Evolutionary conservation across 768 basidiomycete species (phyloP), one percentile per base, ranked within the genome.

Genomic region (Xerocomus potaroensis): DNA sequence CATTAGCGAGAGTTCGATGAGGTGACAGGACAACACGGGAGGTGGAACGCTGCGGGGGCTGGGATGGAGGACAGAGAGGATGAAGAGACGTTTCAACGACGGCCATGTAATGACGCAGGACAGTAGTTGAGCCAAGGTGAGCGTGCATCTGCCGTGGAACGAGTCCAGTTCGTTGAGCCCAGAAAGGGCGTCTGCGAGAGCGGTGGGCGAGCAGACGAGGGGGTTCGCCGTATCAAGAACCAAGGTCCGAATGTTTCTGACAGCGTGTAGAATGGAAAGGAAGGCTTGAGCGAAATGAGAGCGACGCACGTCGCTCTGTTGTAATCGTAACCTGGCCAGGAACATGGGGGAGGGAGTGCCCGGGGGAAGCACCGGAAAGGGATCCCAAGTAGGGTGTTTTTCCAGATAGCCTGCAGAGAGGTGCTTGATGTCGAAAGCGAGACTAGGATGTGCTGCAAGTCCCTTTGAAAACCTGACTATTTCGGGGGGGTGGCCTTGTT

Each of bases 381-480:
- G 22, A 14, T 49, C 22, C 51, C 47, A 55, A n/a, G 19, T 12
- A 7, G 33, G 29, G n/a, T 54, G 47, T 14, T 18, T 43, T 24
- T 40, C 38, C 7, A 55, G 29, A 35, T 51, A 55, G 15, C 39
- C 1, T 5, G 22, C 31, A 3, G 45, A 55, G 45, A 56, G 42
- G 19, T 38, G 24, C 22, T 42, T 55, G 45, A 55, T 51, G 16
- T 7, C 33, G 22, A 50, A 41, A 9, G 27, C 23, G 5, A 47
- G 48, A 19, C n/a, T 27, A 21, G 53, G 49, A 11, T n/a, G 35
- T 14, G 24, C 31, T 6, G 32, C 37, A 7, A 50, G 35, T 10
- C 9, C 30, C 4, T 18, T 39, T 8, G 47, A 32, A 34, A 55
- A 43, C 14, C 16, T 16, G 21, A 7, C 9, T 29, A 55, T 31